Conservation (phyloP, 768 basidiomycete genomes). For the Auricularia sp. region DNA sequence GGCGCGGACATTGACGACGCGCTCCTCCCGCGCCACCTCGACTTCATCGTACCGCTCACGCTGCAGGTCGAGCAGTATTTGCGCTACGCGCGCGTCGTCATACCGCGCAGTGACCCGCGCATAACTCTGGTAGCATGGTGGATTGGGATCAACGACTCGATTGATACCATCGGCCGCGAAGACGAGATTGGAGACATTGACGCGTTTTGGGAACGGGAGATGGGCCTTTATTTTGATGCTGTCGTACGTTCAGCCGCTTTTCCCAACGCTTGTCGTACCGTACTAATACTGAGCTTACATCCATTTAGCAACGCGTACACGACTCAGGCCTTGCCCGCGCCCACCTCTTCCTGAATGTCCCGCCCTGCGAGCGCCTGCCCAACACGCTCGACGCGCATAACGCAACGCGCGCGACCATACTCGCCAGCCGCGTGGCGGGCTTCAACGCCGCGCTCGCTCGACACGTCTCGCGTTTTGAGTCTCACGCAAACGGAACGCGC, state of each 20-base stretch:
- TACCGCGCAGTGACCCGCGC: constrained; percentile 30
- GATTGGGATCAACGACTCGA: constrained; percentile 52
- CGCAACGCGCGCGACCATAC: constrained; percentile 24
- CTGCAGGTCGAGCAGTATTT: constrained; percentile 42
- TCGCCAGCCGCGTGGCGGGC: constrained; percentile 29
- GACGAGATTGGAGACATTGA: constrained; percentile 33
- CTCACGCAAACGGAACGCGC: constrained; percentile 24
- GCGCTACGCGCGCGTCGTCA: constrained; percentile 30
- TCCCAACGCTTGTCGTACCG: not conserved
- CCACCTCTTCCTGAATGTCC: constrained; percentile 47
- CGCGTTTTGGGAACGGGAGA: constrained; percentile 40
- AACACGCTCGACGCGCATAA: constrained; percentile 19
- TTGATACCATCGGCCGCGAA: constrained; percentile 33
- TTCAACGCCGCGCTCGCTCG: constrained; percentile 34
- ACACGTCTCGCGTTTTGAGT: constrained; percentile 26
- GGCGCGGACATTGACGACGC: constrained; percentile 36
- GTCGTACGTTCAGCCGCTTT: constrained; percentile 27
- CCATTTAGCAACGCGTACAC: constrained; percentile 28
- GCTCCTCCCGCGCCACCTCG: constrained; percentile 38
- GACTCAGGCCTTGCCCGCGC: constrained; percentile 29
- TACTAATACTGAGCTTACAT: not conserved
- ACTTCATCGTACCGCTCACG: constrained; percentile 36
- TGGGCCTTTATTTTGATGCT: constrained; percentile 38
- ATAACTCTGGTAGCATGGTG: constrained; percentile 44
- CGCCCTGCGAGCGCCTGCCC: constrained; percentile 42